Conservation (phyloP, 2,329 filamentous ascomycete species). For the Trichoderma lentiforme region DNA sequence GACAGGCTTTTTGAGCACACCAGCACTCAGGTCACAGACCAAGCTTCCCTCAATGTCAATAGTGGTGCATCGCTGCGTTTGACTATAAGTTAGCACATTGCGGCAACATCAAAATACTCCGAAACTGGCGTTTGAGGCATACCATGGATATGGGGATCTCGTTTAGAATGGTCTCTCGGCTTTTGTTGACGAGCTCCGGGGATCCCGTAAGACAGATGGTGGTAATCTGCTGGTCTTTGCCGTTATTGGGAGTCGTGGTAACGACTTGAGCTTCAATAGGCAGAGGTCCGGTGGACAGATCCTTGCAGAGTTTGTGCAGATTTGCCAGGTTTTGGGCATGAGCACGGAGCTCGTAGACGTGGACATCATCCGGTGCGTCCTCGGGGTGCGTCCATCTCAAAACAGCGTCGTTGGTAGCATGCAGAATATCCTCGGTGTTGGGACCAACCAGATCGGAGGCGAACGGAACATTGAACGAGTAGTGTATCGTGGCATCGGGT, state of each 20-base stretch:
- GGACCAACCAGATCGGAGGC: slow-evolving; percentile 88
- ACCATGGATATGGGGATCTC: slow-evolving; percentile 91
- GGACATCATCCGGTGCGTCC: slow-evolving; percentile 77
- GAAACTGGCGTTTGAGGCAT: slow-evolving; percentile 41
- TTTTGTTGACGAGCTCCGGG: slow-evolving; percentile 83
- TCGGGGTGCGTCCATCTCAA: slow-evolving; percentile 92
- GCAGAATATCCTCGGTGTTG: slow-evolving; percentile 90
- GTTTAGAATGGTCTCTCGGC: slow-evolving; percentile 83
- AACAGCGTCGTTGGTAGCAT: slow-evolving; percentile 83
- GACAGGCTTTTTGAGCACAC: slow-evolving; percentile 70
- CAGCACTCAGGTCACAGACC: slow-evolving; percentile 69
- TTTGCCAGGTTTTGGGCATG: slow-evolving; percentile 83
- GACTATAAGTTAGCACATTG: slow-evolving; percentile 17
- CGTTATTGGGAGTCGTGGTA: slow-evolving; percentile 72
- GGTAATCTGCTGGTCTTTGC: slow-evolving; percentile 66
- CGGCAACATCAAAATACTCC: not conserved
- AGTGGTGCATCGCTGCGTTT: slow-evolving; percentile 74
- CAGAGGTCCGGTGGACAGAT: slow-evolving; percentile 67
- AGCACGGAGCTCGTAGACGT: slow-evolving; percentile 85
- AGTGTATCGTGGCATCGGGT: slow-evolving; percentile 76
- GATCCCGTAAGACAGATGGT: slow-evolving; percentile 90
- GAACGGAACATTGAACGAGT: slow-evolving; percentile 97
- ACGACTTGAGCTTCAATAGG: slow-evolving; percentile 82
- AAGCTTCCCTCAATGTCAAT: slow-evolving; percentile 91
- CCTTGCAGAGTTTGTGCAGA: slow-evolving; percentile 74